Percentiles rank a stretch among this genome's conserved stretches.
Conservation (phyloP, 208 protist genomes). For the Acanthamoeba polyphaga region DNA sequence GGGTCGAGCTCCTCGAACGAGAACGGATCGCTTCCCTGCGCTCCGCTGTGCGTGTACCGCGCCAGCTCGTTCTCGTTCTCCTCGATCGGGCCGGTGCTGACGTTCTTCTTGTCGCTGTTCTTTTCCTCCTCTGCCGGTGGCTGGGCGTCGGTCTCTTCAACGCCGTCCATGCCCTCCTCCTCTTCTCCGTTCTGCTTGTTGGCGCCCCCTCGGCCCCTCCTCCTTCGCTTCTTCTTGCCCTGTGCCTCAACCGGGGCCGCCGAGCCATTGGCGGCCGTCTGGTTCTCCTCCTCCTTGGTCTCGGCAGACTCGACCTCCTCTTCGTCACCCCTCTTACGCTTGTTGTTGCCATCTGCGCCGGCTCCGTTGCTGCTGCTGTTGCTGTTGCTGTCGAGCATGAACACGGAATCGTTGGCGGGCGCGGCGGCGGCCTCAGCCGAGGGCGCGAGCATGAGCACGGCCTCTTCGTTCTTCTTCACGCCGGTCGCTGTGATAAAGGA, state of each 20-base stretch:
- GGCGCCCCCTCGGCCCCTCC: neutral
- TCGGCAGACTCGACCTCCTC: neutral
- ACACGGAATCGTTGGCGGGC: neutral
- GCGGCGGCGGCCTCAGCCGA: neutral
- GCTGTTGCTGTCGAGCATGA: conserved; percentile 34
- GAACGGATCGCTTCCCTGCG: conserved; percentile 42
- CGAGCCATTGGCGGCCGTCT: neutral
- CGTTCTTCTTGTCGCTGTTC: neutral
- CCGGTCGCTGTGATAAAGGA: neutral
- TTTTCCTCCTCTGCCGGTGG: neutral
- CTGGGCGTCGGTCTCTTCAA: neutral
- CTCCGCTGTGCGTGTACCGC: neutral
- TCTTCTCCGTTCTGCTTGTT: neutral
- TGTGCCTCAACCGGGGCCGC: neutral
- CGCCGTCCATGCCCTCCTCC: neutral
- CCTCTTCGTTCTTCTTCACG: neutral
- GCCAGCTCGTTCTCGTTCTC: conserved; percentile 20
- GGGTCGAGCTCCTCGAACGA: conserved; percentile 70
- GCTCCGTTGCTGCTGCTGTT: neutral
- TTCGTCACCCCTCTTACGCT: conserved; percentile 25
- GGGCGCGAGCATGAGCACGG: conserved; percentile 1
- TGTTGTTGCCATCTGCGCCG: neutral
- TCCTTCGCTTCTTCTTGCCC: conserved; percentile 36
- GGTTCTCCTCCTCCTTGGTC: neutral
- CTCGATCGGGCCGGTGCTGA: neutral